phyloP scores from a whole-genome alignment of 768 basidiomycete genomes.

The Solioccasus polychromus region DNA sequence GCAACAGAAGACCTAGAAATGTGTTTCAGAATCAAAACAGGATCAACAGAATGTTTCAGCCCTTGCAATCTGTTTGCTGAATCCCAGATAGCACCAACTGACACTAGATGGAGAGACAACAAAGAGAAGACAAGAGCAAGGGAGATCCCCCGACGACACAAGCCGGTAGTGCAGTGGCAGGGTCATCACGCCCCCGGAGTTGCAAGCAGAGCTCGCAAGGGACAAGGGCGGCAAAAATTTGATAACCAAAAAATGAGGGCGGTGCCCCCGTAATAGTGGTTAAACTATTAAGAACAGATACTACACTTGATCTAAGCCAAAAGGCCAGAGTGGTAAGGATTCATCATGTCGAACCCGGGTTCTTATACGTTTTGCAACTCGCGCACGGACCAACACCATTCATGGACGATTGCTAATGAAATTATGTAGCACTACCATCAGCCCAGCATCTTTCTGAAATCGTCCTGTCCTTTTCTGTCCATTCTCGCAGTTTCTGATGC shows the following conservation, averaged over 20 bases:
- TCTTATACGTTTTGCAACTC: constrained; percentile 5
- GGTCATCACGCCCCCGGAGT: constrained; percentile 39
- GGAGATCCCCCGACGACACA: constrained; percentile 61
- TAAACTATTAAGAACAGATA: constrained; percentile 69
- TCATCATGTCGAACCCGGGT: fast-evolving
- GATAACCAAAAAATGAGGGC: constrained; percentile 55
- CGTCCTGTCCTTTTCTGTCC: constrained; percentile 56
- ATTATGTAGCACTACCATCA: constrained; percentile 1
- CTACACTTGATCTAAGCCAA: constrained; percentile 79
- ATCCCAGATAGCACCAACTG: background rate
- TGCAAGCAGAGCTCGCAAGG: constrained; percentile 42
- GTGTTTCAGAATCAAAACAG: too few species aligned
- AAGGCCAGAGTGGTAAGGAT: constrained; percentile 42
- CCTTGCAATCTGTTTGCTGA: constrained; percentile 15
- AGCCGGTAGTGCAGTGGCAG: constrained; percentile 42
- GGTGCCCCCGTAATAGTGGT: constrained; percentile 57
- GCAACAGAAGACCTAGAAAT: too few species aligned
- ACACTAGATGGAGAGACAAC: background rate
- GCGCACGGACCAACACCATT: constrained; percentile 27
- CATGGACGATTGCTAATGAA: too few species aligned
- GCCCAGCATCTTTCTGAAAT: constrained; percentile 79
- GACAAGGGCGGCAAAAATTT: constrained; percentile 33
- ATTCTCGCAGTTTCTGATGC: constrained; percentile 9
- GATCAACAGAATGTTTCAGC: too few species aligned
- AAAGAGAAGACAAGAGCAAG: constrained; percentile 17